Base-by-base conservation (phyloP, 2,329 filamentous ascomycete species). In the Aspergillus ibericus region DNA sequence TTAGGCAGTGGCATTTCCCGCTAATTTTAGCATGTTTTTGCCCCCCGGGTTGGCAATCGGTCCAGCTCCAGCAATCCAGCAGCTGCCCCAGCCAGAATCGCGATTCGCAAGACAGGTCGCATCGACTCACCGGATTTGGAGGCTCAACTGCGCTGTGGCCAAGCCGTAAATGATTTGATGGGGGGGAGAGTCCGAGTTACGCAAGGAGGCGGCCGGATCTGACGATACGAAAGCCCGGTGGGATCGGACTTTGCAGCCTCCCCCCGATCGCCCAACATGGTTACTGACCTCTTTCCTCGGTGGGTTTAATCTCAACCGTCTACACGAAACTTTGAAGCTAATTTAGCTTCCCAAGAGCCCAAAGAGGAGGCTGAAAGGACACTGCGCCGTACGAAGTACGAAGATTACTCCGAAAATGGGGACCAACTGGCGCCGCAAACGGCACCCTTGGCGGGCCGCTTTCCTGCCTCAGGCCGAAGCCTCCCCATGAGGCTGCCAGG, bases 271-370 rank as follows among this genome's bases (percentile, higher is more conserved):
- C 44, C 44, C 44, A 29, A 48, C 44, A 16, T 9, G 44, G 44
- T 29, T 27, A 48, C 25, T 27, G 44, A 16, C 18, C 27, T 13
- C 25, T 25, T 10, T 48, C 44, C 15, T 16, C 27, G 44, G 44
- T 48, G 44, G 44, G 44, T 48, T 29, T 10, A 48, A 12, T 29
- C 9, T 48, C 44, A 48, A 48, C n/a, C n/a, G n/a, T n/a, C n/a
- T n/a, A n/a, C n/a, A 48, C 44, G 44, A 48, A 48, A 48, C 44
- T 16, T 48, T 48, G 44, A 32, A 32, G 44, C 44, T 48, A 29
- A 48, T 18, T 32, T 48, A 48, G 44, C n/a, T 10, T n/a, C 15
- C 7, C 5, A 16, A 22, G 32, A n/a, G 16, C 15, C 7, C 5
- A 16, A 22, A 48, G 27, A 29, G 44, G 22, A 48, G 25, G 44